Evolutionary conservation across 2,329 filamentous ascomycete species (phyloP).

Genomic region (Colletotrichum endophyticum): DNA sequence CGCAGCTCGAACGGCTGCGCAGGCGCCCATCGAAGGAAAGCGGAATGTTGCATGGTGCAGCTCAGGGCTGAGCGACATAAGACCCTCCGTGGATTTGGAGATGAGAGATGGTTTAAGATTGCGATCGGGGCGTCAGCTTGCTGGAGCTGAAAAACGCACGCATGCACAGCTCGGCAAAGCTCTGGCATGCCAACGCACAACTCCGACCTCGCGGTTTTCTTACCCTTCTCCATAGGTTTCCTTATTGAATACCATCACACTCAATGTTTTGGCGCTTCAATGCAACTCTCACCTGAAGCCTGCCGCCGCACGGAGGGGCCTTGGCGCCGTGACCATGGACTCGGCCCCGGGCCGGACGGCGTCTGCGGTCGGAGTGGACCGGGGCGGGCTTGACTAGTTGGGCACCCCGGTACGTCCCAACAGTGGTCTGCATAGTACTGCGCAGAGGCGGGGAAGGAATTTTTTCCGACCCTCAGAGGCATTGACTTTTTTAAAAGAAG

Average conservation of each 20-base stretch:
- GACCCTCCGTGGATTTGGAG: neutral
- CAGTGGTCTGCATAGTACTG: neutral
- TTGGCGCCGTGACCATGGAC: neutral
- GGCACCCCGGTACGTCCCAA: neutral
- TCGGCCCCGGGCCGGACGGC: neutral
- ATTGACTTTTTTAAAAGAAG: neutral
- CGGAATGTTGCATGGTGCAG: neutral
- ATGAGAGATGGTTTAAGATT: neutral
- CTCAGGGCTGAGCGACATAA: neutral
- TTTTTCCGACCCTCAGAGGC: neutral
- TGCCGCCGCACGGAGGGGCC: neutral
- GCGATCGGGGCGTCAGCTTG: neutral
- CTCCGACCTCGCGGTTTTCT: neutral
- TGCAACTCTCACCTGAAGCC: conserved; percentile 2
- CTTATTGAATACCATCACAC: neutral
- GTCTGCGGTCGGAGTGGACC: neutral
- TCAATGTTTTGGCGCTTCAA: neutral
- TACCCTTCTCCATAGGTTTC: neutral
- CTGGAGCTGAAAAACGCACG: neutral
- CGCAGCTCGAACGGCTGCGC: neutral
- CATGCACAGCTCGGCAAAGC: neutral
- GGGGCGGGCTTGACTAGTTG: neutral
- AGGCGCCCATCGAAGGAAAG: neutral
- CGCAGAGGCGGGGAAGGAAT: neutral
- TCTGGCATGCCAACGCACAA: neutral